Conservation (phyloP, 2,329 filamentous ascomycete species). For the Huntiella savannae region DNA sequence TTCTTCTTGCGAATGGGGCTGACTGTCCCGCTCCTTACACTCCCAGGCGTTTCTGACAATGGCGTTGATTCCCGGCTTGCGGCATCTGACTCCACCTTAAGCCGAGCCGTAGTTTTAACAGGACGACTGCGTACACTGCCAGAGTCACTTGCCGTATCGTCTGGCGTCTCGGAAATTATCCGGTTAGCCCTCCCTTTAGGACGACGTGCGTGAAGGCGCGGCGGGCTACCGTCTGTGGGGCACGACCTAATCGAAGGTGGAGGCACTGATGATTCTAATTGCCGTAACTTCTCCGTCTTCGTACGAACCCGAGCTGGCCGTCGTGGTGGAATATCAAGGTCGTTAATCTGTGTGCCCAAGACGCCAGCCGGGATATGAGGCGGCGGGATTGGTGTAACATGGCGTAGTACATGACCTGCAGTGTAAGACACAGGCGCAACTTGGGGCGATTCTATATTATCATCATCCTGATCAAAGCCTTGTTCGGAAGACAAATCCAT, state of each 20-base stretch:
- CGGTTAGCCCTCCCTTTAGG: constrained; percentile 2
- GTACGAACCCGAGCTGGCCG: not conserved
- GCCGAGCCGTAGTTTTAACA: too few relatives aligned
- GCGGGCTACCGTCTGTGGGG: constrained; percentile 2
- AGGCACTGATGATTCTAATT: not conserved
- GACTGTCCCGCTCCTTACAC: not conserved
- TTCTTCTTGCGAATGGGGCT: not conserved
- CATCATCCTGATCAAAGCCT: not conserved
- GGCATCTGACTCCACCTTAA: not conserved
- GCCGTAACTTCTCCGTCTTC: not conserved
- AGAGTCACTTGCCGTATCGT: not conserved
- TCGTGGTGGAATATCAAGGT: not conserved
- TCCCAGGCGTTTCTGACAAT: not conserved
- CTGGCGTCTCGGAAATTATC: constrained; percentile 3
- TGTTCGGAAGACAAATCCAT: not conserved
- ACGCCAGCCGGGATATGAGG: not conserved
- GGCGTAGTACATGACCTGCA: not conserved
- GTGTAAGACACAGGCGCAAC: constrained; percentile 3
- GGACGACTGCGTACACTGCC: too few relatives aligned
- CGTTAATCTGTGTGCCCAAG: not conserved
- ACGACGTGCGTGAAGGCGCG: not conserved
- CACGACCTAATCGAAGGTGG: not conserved
- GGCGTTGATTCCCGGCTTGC: not conserved
- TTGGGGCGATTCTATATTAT: not conserved
- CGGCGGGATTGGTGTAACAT: constrained; percentile 1